A percentile compares a stretch with the other conserved stretches of the same genome.
Conservation (phyloP, 2,329 filamentous ascomycete genomes). For the Ceratocystis ficicola region DNA sequence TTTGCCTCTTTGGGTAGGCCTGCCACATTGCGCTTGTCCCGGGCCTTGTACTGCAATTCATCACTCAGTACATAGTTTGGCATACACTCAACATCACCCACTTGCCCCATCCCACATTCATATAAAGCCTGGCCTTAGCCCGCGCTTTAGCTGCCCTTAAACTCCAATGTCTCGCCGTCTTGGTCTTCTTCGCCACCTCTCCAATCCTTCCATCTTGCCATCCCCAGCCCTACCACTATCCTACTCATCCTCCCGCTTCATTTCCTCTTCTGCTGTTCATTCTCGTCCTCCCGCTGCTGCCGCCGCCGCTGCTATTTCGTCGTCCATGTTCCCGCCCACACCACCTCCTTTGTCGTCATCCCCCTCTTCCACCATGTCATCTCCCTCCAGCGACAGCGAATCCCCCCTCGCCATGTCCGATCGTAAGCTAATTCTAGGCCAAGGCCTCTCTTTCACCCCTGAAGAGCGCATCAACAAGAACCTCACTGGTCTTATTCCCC, state of each 20-base stretch:
- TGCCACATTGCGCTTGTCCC: background rate
- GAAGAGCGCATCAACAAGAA: slow-evolving; percentile 53
- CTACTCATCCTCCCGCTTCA: slow-evolving; percentile 11
- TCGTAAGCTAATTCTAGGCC: slow-evolving; percentile 22
- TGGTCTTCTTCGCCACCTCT: slow-evolving; percentile 16
- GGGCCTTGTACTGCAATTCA: slow-evolving; percentile 1
- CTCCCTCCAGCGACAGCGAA: background rate
- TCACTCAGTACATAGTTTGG: background rate
- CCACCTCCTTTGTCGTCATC: background rate
- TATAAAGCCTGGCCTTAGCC: slow-evolving; percentile 20
- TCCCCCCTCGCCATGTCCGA: slow-evolving; percentile 13
- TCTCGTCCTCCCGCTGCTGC: slow-evolving; percentile 8
- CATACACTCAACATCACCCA: background rate
- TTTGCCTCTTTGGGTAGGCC: background rate
- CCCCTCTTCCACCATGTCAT: slow-evolving; percentile 9
- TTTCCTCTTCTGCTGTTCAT: slow-evolving; percentile 20
- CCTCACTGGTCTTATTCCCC: slow-evolving; percentile 53
- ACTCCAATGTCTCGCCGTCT: slow-evolving; percentile 20
- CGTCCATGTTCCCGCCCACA: slow-evolving; percentile 2
- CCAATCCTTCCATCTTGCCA: slow-evolving; percentile 2
- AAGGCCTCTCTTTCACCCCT: slow-evolving; percentile 52
- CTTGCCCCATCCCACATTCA: background rate
- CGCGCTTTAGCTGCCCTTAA: background rate
- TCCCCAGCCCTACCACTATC: slow-evolving; percentile 10
- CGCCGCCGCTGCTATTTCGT: slow-evolving; percentile 9